Base-by-base conservation (phyloP, 2,329 filamentous ascomycete genomes). In the Monosporascus cannonballus region DNA sequence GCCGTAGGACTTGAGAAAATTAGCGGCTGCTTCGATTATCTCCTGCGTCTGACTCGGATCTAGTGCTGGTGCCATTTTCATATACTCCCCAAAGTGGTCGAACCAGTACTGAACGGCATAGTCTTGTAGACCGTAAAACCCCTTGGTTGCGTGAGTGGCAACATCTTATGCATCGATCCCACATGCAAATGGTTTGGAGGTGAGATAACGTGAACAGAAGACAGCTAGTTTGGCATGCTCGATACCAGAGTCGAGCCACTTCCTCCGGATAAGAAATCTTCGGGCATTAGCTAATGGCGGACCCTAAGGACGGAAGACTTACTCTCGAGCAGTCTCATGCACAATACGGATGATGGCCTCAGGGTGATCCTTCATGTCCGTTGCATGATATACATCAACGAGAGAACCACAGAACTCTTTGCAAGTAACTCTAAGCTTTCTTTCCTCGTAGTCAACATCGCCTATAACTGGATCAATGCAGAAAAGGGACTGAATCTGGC, bases 341-440 rank as follows among this genome's bases (percentile, higher is more conserved):
- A 49, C 47, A 49, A 49, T 49, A 17, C 18, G 39, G 18, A 49
- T 49, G 20, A 6, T 27, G 25, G 25, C 25, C n/a, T 49, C 24
- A 14, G 51, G 41, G 1, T 44, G 22, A 14, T 24, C 9, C 3
- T 18, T 51, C 20, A n/a, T 34, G 34, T 42, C 15, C 1, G 4
- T 25, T 17, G 41, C 41, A 42, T 49, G 18, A 45, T 53, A 46
- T 6, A 56, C 27, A n/a, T 56, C 54, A n/a, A 56, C n/a, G 3
- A 56, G 30, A 38, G 54, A 56, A 18, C 51, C 51, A n/a, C 54
- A 56, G 22, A 56, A 25, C 6, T 56, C 51, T 36, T 56, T 56
- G 27, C 51, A 51, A 34, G 46, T 54, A 8, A 49, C 51, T 18
- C 34, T 50, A 3, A 56, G 51, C 6, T 37, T 53, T 38, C 48